phyloP scores from a whole-genome alignment of 2,329 filamentous ascomycete genomes.

The Ophiosphaerella narmari region DNA sequence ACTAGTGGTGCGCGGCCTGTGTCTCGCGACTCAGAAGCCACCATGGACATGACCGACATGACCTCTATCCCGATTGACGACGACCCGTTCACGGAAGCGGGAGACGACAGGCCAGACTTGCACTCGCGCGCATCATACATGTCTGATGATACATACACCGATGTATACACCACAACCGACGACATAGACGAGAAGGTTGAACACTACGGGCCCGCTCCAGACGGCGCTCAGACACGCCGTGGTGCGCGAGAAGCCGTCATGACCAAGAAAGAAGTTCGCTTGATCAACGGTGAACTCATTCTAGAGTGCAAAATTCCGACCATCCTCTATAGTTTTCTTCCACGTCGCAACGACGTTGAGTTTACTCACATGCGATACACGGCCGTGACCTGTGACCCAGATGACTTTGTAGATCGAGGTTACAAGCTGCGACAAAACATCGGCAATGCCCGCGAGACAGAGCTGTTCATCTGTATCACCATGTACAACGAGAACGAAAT shows the following conservation, averaged over 20 bases:
- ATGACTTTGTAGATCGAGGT: constrained; percentile 85
- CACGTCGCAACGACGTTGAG: constrained; percentile 87
- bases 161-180: constrained; percentile 48
- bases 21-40: constrained; percentile 49
- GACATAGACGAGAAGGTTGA: constrained; percentile 67
- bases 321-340: constrained; percentile 95
- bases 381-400: constrained; percentile 95
- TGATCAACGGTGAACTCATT: constrained; percentile 97
- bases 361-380: constrained; percentile 99
- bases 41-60: constrained; percentile 68
- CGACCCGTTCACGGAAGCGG: constrained; percentile 73
- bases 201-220: constrained; percentile 85
- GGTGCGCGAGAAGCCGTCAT: constrained; percentile 87
- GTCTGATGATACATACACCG: constrained; percentile 9
- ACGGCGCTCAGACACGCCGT: constrained; percentile 82
- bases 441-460: constrained; percentile 85
- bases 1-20: constrained; percentile 56
- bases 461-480: constrained; percentile 94
- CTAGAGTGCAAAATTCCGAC: constrained; percentile 99
- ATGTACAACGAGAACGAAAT: constrained; percentile 99
- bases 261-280: constrained; percentile 88
- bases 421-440: constrained; percentile 95
- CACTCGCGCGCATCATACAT: constrained; percentile 68
- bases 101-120: constrained; percentile 61
- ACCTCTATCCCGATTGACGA: constrained; percentile 72